Evolutionary conservation across 176 grass and related monocot species (phyloP).

Genomic region (Aechmea fasciata): DNA sequence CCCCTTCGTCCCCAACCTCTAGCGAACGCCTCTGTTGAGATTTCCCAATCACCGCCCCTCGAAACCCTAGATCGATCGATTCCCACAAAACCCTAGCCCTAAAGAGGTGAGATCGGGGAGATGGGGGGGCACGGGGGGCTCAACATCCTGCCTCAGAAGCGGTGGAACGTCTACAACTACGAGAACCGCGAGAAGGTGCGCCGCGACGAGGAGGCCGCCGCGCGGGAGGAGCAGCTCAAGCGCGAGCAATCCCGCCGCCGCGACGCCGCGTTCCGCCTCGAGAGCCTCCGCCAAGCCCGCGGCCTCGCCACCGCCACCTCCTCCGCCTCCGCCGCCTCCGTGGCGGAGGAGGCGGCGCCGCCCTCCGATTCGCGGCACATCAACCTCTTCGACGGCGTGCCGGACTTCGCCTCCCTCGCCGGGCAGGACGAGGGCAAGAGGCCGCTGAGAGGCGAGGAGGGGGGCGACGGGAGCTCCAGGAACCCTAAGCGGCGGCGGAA

Average conservation of each 20-base stretch:
- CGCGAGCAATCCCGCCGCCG: conserved; percentile 68
- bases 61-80: too few species aligned
- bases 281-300: conserved; percentile 46
- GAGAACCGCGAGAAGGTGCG: conserved; percentile 97
- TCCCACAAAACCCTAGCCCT: too few species aligned
- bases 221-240: conserved; percentile 79
- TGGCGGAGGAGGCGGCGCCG: conserved; percentile 4
- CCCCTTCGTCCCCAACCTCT: background rate
- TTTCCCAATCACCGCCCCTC: background rate
- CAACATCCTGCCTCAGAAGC: conserved; percentile 95
- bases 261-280: conserved; percentile 57
- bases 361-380: conserved; percentile 40
- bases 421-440: conserved; percentile 32
- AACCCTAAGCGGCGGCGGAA: conserved; percentile 34
- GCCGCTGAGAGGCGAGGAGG: conserved; percentile 33
- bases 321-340: background rate
- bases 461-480: conserved; percentile 14
- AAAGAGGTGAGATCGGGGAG: background rate
- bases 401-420: conserved; percentile 55
- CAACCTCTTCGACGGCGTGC: conserved; percentile 46
- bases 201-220: conserved; percentile 67
- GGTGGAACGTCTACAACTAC: conserved; percentile 95
- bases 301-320: conserved; percentile 20
- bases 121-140: conserved; percentile 96
- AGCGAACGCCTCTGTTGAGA: background rate